A percentile compares a stretch with the other conserved stretches of the same genome.
phyloP scores from a whole-genome alignment of 192 early-diverging fungal genomes.

The Gryganskiella cystojenkinii region DNA sequence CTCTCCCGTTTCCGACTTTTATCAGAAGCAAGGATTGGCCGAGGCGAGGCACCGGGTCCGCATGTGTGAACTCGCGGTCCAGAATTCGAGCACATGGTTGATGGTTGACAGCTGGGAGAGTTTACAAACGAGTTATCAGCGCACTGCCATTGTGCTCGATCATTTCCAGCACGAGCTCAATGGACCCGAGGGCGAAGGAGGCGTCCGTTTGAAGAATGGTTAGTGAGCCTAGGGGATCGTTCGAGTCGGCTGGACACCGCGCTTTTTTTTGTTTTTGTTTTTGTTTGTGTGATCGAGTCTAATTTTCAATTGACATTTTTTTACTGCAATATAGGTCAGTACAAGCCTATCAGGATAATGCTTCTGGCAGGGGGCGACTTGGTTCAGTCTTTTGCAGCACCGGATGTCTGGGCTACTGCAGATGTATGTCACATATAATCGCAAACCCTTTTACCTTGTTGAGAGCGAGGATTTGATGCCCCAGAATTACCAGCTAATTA shows the following conservation, averaged over 20 bases:
- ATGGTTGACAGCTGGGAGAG: conserved; percentile 98
- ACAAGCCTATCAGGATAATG: conserved; percentile 82
- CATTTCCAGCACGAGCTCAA: conserved; percentile 96
- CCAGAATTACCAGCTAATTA: neutral
- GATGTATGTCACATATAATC: conserved; percentile 72
- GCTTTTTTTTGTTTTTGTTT: neutral
- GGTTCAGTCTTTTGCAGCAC: conserved; percentile 94
- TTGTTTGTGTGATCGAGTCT: neutral
- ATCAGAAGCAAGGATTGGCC: conserved; percentile 93
- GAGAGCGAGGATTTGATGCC: neutral
- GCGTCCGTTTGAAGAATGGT: conserved; percentile 72
- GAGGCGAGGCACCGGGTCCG: conserved; percentile 86
- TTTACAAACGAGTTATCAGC: conserved; percentile 78
- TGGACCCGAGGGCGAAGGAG: conserved; percentile 69
- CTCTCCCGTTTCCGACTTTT: conserved; percentile 95
- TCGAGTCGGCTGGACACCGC: neutral
- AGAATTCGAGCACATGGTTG: conserved; percentile 88
- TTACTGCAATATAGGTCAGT: conserved; percentile 52
- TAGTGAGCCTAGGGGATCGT: too few species aligned
- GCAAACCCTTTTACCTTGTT: neutral
- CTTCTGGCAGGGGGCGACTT: conserved; percentile 96
- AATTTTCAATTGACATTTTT: neutral
- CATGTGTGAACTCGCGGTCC: conserved; percentile 93
- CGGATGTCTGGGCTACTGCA: conserved; percentile 85
- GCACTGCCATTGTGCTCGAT: conserved; percentile 92